Percentiles rank a stretch among this genome's conserved stretches.
phyloP scores from a whole-genome alignment of 169 alveolate genomes.

The Plasmodium blacklocki region DNA sequence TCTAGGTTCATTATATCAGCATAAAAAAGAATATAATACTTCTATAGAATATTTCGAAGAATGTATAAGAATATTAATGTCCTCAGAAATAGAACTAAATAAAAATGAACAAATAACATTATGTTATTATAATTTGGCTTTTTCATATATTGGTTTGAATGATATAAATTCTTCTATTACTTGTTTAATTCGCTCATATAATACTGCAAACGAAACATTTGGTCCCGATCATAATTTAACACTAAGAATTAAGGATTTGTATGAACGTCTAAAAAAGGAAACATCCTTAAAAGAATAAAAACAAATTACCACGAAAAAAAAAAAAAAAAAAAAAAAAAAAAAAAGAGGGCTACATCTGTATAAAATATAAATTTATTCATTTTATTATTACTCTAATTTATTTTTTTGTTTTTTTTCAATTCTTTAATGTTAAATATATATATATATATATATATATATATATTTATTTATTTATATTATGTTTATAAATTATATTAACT shows the following conservation, averaged over 20 bases:
- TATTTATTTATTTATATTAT: no score
- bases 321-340: no score
- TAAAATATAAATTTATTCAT: no score
- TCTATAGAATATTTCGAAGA: slow-evolving; percentile 72
- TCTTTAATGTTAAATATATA: no score
- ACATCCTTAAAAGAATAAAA: neutral
- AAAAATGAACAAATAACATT: slow-evolving; percentile 73
- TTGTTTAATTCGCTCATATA: slow-evolving; percentile 52
- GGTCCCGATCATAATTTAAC: slow-evolving; percentile 73
- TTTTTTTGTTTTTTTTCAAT: no score
- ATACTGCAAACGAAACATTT: slow-evolving; percentile 26
- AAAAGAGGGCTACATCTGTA: no score
- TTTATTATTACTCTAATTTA: no score
- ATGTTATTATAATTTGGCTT: slow-evolving; percentile 66
- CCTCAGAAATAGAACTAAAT: slow-evolving; percentile 47
- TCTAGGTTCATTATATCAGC: slow-evolving; percentile 65
- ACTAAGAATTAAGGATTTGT: slow-evolving; percentile 27
- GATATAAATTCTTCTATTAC: slow-evolving; percentile 60
- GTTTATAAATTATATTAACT: no score
- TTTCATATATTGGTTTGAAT: slow-evolving; percentile 73
- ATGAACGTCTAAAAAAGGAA: slow-evolving; percentile 33
- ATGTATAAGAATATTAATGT: slow-evolving; percentile 48
- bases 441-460: no score
- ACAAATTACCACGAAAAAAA: neutral
- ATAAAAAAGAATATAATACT: slow-evolving; percentile 30